These are phyloP conservation scores for Chrysanthemum makinoi DNA, from an alignment of 129 eudicot species.

Conservation along the genomic window DNA sequence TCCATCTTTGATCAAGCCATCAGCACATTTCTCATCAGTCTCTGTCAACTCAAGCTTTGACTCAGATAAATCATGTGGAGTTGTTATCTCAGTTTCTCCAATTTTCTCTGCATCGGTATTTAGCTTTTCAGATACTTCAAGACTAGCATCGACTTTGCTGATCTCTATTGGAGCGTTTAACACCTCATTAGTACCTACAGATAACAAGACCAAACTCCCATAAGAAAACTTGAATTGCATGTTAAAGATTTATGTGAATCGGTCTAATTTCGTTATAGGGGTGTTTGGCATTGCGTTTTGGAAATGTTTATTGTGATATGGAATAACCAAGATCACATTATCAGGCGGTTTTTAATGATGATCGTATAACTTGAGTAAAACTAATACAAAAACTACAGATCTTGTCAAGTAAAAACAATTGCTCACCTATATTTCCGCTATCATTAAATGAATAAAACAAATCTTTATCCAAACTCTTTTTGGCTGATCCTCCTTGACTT, in stretches of 20 bases:
- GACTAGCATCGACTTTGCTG: conserved; percentile 5
- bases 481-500: conserved; percentile 27
- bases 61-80: conserved; percentile 24
- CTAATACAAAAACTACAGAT: background rate
- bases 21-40: background rate
- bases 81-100: conserved; percentile 13
- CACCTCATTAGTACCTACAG: conserved; percentile 28
- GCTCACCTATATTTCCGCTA: conserved; percentile 29
- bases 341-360: too few species aligned
- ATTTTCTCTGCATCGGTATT: conserved; percentile 24
- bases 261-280: too few species aligned
- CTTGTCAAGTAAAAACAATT: background rate
- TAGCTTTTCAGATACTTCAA: conserved; percentile 7
- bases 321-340: too few species aligned
- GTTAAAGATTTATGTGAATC: background rate
- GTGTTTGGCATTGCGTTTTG: background rate
- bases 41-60: conserved; percentile 19
- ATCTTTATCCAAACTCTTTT: conserved; percentile 28
- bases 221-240: conserved; percentile 4
- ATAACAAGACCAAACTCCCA: conserved; percentile 6
- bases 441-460: conserved; percentile 34
- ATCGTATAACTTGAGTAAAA: background rate
- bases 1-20: conserved; percentile 26
- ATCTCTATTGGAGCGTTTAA: conserved; percentile 24
- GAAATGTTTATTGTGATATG: background rate